A percentile compares a stretch with the other conserved stretches of the same genome.
Evolutionary conservation across 1,139 yeast species (phyloP).

Genomic region (Magnusiomyces suaveolens): DNA sequence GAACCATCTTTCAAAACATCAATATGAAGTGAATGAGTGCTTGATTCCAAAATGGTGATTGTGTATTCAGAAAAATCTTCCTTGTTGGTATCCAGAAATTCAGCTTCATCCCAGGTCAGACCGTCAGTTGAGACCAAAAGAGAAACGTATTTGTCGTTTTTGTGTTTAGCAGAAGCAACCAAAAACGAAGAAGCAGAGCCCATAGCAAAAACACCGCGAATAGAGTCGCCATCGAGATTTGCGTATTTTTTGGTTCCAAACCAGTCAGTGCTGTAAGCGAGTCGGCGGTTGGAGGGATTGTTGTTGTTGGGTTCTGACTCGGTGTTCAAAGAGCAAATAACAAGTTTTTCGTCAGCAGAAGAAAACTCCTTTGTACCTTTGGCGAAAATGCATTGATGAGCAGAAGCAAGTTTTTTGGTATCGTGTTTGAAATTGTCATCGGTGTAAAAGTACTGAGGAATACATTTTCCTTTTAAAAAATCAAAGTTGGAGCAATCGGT

Average conservation of each 20-base stretch:
- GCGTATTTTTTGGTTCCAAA: conserved; percentile 37
- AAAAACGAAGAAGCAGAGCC: conserved; percentile 45
- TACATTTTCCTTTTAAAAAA: conserved; percentile 31
- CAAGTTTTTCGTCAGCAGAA: conserved; percentile 36
- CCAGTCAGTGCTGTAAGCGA: conserved; percentile 46
- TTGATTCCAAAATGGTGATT: conserved; percentile 47
- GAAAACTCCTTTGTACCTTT: conserved; percentile 37
- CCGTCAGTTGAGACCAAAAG: conserved; percentile 56
- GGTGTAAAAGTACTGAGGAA: conserved; percentile 39
- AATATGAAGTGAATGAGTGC: conserved; percentile 47
- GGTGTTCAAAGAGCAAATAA: conserved; percentile 43
- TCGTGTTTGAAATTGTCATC: conserved; percentile 43
- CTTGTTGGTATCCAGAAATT: background rate
- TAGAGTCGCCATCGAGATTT: conserved; percentile 25
- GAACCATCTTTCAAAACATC: conserved; percentile 32
- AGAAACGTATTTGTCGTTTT: conserved; percentile 33
- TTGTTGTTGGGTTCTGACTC: conserved; percentile 36
- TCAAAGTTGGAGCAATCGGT: conserved; percentile 33
- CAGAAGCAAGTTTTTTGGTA: conserved; percentile 33
- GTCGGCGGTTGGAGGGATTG: conserved; percentile 36
- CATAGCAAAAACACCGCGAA: conserved; percentile 38
- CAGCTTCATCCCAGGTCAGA: conserved; percentile 40
- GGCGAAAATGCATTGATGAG: conserved; percentile 43
- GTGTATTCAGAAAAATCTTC: conserved; percentile 31
- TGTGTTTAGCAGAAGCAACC: conserved; percentile 34